A percentile compares a stretch with the other conserved stretches of the same genome.
Conservation (phyloP, 305 asterid species). For the Andrographis paniculata region DNA sequence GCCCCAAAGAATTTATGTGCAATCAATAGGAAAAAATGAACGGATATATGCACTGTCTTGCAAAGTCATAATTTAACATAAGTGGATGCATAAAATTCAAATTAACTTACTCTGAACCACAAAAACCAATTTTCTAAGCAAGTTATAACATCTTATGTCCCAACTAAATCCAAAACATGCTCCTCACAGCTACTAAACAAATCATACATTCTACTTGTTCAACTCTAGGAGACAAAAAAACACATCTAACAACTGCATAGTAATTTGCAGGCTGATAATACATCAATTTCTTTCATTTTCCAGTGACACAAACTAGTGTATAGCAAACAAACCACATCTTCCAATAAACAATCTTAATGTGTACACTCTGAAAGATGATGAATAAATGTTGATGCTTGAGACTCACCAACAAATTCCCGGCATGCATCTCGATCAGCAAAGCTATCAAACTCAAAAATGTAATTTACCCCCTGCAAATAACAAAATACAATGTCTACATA, state of each 20-base stretch:
- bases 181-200: slow-evolving; percentile 7
- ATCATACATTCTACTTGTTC: slow-evolving; percentile 4
- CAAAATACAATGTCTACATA: slow-evolving; percentile 16
- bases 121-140: slow-evolving; percentile 5
- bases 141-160: slow-evolving; percentile 6
- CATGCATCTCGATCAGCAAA: slow-evolving; percentile 86
- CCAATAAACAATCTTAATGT: slow-evolving; percentile 8
- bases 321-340: slow-evolving; percentile 7
- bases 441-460: slow-evolving; percentile 70
- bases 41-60: too few species aligned
- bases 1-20: neutral
- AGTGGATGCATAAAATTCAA: slow-evolving; percentile 12
- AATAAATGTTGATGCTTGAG: slow-evolving; percentile 14
- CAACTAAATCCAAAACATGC: slow-evolving; percentile 12
- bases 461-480: slow-evolving; percentile 54
- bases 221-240: too few species aligned
- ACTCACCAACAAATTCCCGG: slow-evolving; percentile 86
- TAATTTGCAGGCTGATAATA: too few species aligned
- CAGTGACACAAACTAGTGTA: too few species aligned
- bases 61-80: slow-evolving; percentile 6
- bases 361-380: slow-evolving; percentile 10
- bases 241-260: too few species aligned
- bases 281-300: too few species aligned
- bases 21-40: neutral
- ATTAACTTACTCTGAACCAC: slow-evolving; percentile 2